A percentile compares a stretch with the other conserved stretches of the same genome.
Evolutionary conservation across 2,329 filamentous ascomycete genomes (phyloP).

Genomic region (Neofusicoccum kwambonambiense): DNA sequence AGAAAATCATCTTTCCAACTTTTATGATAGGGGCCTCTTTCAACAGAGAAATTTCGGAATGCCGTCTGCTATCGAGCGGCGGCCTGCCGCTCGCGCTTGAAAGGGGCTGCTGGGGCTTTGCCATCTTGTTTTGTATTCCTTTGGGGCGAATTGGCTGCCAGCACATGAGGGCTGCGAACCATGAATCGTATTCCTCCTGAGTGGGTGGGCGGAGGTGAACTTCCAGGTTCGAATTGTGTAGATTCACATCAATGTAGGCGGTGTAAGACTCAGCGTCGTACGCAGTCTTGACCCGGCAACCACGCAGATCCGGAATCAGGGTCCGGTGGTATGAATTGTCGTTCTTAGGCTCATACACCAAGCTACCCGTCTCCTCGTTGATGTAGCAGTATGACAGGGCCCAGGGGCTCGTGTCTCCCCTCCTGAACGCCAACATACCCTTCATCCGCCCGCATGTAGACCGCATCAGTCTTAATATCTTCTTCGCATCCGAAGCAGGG

Average conservation of each 20-base stretch:
- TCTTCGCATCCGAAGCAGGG: constrained; percentile 67
- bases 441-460: constrained; percentile 76
- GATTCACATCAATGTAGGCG: constrained; percentile 52
- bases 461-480: constrained; percentile 73
- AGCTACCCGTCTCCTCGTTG: constrained; percentile 69
- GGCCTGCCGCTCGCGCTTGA: constrained; percentile 31
- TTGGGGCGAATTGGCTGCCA: constrained; percentile 74
- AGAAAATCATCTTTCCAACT: constrained; percentile 68
- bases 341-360: constrained; percentile 73
- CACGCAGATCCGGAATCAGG: constrained; percentile 71
- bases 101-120: constrained; percentile 47
- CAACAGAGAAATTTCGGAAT: constrained; percentile 51
- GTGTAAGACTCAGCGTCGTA: constrained; percentile 49
- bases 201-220: constrained; percentile 65
- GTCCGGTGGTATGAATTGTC: constrained; percentile 63
- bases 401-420: constrained; percentile 63
- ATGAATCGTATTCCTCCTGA: constrained; percentile 69
- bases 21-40: constrained; percentile 89
- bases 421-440: constrained; percentile 72
- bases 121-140: constrained; percentile 54
- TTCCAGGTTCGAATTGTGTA: constrained; percentile 57
- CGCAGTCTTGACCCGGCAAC: constrained; percentile 63
- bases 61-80: constrained; percentile 43
- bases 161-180: constrained; percentile 76
- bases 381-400: constrained; percentile 72